These are phyloP conservation scores for Fusarium tjaetaba DNA, from an alignment of 2,329 filamentous ascomycete species.

Conservation along the genomic window DNA sequence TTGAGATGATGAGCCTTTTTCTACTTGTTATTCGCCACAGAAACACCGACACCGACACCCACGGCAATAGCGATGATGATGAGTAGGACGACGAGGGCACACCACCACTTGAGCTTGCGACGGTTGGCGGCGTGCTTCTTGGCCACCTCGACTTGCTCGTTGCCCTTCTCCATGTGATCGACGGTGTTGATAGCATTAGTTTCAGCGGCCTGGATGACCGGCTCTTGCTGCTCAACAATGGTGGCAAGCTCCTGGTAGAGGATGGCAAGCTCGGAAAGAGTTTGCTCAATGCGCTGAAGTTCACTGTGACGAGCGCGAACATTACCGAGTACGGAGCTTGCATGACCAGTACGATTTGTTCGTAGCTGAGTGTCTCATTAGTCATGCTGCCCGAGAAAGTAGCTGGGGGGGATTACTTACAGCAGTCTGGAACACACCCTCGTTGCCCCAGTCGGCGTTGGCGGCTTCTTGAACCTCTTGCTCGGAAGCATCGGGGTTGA, in stretches of 20 bases:
- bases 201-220: conserved; percentile 69
- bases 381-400: conserved; percentile 1
- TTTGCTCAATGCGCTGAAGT: conserved; percentile 81
- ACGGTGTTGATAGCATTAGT: conserved; percentile 72
- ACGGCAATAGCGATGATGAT: conserved; percentile 66
- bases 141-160: conserved; percentile 74
- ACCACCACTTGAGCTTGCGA: conserved; percentile 86
- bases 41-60: conserved; percentile 64
- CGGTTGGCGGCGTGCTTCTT: conserved; percentile 73
- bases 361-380: conserved; percentile 65
- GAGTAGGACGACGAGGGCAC: conserved; percentile 68
- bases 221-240: conserved; percentile 77
- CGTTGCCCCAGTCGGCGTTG: conserved; percentile 77
- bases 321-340: conserved; percentile 77
- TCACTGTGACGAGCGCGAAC: conserved; percentile 86
- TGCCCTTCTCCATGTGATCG: conserved; percentile 74
- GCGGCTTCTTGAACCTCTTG: conserved; percentile 75
- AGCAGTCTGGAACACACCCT: conserved; percentile 84
- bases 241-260: conserved; percentile 81
- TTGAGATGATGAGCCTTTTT: background rate
- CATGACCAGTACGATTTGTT: conserved; percentile 78
- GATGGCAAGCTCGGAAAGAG: conserved; percentile 73
- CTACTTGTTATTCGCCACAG: conserved; percentile 46
- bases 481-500: conserved; percentile 82
- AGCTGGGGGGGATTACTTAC: conserved; percentile 60